Conservation (phyloP, 2,329 filamentous ascomycete species). For the Ceratocystis lukuohia region DNA sequence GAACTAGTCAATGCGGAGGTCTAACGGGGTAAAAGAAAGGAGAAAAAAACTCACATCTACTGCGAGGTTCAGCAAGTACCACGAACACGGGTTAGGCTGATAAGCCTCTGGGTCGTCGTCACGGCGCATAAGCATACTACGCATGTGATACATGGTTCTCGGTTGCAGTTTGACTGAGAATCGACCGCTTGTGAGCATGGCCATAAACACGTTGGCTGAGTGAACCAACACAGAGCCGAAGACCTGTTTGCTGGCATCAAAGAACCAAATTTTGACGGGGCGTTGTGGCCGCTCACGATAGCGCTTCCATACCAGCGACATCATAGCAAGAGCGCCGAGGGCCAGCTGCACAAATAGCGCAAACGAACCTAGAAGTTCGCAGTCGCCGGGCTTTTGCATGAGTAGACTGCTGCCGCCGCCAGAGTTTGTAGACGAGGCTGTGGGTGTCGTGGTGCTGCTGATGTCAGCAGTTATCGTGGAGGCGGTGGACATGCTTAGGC, state of each 20-base stretch:
- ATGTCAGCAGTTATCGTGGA: slow-evolving; percentile 24
- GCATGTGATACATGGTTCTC: slow-evolving; percentile 28
- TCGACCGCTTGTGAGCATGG: slow-evolving; percentile 80
- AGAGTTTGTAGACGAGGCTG: not conserved
- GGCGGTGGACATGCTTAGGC: slow-evolving; percentile 25
- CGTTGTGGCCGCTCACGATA: slow-evolving; percentile 85
- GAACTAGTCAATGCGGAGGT: not conserved
- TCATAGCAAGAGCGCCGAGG: slow-evolving; percentile 66
- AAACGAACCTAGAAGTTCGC: slow-evolving; percentile 76
- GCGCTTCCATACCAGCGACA: slow-evolving; percentile 83
- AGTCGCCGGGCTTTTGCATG: slow-evolving; percentile 47
- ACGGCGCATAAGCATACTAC: slow-evolving; percentile 28
- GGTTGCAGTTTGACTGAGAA: slow-evolving; percentile 53
- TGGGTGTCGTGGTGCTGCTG: slow-evolving; percentile 20
- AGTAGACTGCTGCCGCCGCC: slow-evolving; percentile 21
- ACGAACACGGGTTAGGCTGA: slow-evolving; percentile 85
- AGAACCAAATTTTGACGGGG: slow-evolving; percentile 92
- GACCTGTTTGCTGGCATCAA: slow-evolving; percentile 94
- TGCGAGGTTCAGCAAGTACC: slow-evolving; percentile 83
- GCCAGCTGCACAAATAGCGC: slow-evolving; percentile 81
- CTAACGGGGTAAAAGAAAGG: not conserved
- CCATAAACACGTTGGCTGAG: slow-evolving; percentile 88
- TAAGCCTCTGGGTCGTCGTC: slow-evolving; percentile 41
- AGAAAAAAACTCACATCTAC: slow-evolving; percentile 64
- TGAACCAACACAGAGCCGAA: slow-evolving; percentile 86